Evolutionary conservation across 2,329 filamentous ascomycete species (phyloP).

Genomic region (Drechslerella stenobrocha): DNA sequence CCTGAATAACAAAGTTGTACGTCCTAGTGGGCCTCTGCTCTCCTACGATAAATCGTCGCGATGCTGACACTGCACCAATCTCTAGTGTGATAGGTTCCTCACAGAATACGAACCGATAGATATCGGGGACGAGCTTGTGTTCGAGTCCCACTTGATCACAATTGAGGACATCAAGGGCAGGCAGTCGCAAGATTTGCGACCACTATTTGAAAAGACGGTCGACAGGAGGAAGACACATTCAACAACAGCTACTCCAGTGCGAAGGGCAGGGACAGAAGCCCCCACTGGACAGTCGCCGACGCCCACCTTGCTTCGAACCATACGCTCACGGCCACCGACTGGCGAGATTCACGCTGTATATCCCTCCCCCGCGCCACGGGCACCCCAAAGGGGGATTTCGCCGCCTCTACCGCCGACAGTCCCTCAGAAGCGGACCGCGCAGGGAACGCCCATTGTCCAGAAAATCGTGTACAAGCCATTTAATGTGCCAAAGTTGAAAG

Average conservation of each 20-base stretch:
- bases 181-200: conserved; percentile 51
- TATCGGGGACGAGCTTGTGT: conserved; percentile 52
- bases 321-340: conserved; percentile 22
- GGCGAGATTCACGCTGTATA: conserved; percentile 23
- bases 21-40: conserved; percentile 3
- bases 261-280: conserved; percentile 6
- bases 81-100: conserved; percentile 52
- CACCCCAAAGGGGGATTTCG: background rate
- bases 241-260: conserved; percentile 22
- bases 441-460: conserved; percentile 18
- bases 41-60: background rate
- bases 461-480: conserved; percentile 38
- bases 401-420: conserved; percentile 8
- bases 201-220: conserved; percentile 49
- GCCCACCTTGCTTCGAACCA: conserved; percentile 22
- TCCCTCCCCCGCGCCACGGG: conserved; percentile 9
- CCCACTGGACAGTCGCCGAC: conserved; percentile 17
- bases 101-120: conserved; percentile 49
- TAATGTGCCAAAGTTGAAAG: conserved; percentile 28
- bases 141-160: conserved; percentile 52
- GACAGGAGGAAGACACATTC: conserved; percentile 37
- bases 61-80: conserved; percentile 2
- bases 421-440: conserved; percentile 33
- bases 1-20: conserved; percentile 50
- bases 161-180: conserved; percentile 51